Base-by-base conservation (phyloP, 305 asterid genomes). In the Plantago coronopus region DNA sequence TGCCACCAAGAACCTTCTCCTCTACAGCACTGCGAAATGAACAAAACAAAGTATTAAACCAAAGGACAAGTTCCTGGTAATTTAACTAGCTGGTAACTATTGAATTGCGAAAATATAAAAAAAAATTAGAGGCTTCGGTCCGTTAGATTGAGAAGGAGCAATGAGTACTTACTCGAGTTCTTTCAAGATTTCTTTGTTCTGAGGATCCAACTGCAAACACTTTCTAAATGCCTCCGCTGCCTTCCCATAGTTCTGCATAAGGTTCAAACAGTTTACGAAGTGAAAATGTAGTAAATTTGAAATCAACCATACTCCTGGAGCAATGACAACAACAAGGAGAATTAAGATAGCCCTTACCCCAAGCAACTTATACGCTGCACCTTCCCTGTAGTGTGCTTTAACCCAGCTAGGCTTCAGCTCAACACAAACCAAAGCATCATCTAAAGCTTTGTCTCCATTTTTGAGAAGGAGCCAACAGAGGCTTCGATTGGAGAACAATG, bases 301-400 rank as follows among this genome's bases (percentile, higher is more conserved):
- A 53, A 10, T 31, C 7, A 31, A 31, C 7, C 38, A 54, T 5
- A 4, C 12, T 25, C 16, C 9, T 29, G 44, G 13, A 25, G 11
- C 58, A 25, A 12, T 25, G 15, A 44, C 0, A 54, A 37, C 38
- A n/a, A n/a, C 1, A 54, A 23, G 22, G 7, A 2, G n/a, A 17
- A 54, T 1, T 1, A n/a, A n/a, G 21, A n/a, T 31, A 34, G 45
- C 43, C 8, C 69, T 46, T 73, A 64, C 78, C 34, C 60, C 13
- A 4, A 64, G 68, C 18, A 69, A 27, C 48, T 8, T 61, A 72
- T 62, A 69, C n/a, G 75, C 72, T 19, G 34, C 34, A 44, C 83
- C 81, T 46, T 42, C 74, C 47, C 76, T 54, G 57, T 66, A 75
- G 68, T 68, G 78, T 50, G 78, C 76, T 63, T 73, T 68, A 4